These are phyloP conservation scores for Neopestalotiopsis sp. DNA, from an alignment of 2,329 filamentous ascomycete genomes.

Conservation along the genomic window DNA sequence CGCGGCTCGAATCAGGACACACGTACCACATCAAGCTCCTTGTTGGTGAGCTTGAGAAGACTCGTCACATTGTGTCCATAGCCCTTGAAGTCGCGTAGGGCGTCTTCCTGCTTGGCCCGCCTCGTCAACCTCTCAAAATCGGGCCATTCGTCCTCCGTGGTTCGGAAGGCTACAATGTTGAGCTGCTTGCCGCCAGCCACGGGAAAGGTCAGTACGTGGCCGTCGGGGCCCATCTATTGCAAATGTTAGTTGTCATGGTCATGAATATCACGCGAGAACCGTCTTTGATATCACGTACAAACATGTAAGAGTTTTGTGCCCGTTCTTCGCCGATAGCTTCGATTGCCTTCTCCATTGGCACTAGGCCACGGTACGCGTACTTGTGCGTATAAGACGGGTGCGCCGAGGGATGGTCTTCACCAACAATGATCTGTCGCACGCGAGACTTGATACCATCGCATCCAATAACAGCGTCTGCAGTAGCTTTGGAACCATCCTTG, in stretches of 20 bases:
- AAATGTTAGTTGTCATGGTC: not conserved
- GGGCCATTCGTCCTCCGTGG: constrained; percentile 39
- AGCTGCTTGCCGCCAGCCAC: constrained; percentile 59
- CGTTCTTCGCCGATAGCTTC: constrained; percentile 50
- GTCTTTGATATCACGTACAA: not conserved
- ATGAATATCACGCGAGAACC: not conserved
- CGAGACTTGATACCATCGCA: constrained; percentile 70
- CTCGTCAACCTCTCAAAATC: constrained; percentile 27
- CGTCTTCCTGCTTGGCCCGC: constrained; percentile 38
- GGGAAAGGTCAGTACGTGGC: constrained; percentile 64
- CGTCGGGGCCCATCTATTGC: constrained; percentile 47
- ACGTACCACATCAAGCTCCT: constrained; percentile 9
- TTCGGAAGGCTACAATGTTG: constrained; percentile 54
- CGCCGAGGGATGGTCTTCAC: constrained; percentile 32
- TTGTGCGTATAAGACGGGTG: constrained; percentile 44
- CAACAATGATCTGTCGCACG: constrained; percentile 57
- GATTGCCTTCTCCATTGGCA: constrained; percentile 58
- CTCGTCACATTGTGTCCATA: constrained; percentile 30
- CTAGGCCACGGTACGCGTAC: constrained; percentile 52
- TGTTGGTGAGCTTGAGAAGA: constrained; percentile 13
- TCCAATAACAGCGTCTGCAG: constrained; percentile 54
- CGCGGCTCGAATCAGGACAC: not conserved
- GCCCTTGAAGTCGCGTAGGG: constrained; percentile 40
- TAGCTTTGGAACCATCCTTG: constrained; percentile 43
- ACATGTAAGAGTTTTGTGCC: constrained; percentile 36